Conservation (phyloP, 2,329 filamentous ascomycete species). For the Trichoderma breve region DNA sequence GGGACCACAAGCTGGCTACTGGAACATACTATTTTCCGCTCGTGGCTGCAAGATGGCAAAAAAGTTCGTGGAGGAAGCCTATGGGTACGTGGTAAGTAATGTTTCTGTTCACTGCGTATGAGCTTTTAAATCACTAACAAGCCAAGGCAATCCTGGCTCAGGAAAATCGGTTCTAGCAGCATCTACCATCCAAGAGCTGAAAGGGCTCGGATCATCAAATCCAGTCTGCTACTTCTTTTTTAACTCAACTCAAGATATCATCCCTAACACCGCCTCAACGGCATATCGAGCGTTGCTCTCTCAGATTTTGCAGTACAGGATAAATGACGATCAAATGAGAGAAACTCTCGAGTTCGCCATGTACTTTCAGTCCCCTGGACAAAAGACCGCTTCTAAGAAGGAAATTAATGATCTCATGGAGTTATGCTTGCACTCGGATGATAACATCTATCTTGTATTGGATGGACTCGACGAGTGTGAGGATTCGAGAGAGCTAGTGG, state of each 20-base stretch:
- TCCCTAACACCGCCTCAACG: not conserved
- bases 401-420: not conserved
- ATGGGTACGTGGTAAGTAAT: not conserved
- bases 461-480: not conserved
- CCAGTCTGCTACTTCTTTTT: not conserved
- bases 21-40: not conserved
- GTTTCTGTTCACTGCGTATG: not conserved
- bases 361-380: not conserved
- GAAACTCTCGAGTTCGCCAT: not conserved
- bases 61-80: not conserved
- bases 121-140: not conserved
- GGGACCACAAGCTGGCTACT: not conserved
- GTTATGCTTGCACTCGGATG: not conserved
- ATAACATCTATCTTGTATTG: not conserved
- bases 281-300: not conserved
- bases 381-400: not conserved
- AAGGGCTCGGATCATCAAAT: not conserved
- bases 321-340: not conserved
- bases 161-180: not conserved
- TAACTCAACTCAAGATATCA: not conserved
- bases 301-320: not conserved
- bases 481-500: not conserved
- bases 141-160: not conserved
- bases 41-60: not conserved
- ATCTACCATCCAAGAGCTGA: not conserved